phyloP scores from a whole-genome alignment of 139 green algal genomes.

The Astrephomene gubernaculifera region DNA sequence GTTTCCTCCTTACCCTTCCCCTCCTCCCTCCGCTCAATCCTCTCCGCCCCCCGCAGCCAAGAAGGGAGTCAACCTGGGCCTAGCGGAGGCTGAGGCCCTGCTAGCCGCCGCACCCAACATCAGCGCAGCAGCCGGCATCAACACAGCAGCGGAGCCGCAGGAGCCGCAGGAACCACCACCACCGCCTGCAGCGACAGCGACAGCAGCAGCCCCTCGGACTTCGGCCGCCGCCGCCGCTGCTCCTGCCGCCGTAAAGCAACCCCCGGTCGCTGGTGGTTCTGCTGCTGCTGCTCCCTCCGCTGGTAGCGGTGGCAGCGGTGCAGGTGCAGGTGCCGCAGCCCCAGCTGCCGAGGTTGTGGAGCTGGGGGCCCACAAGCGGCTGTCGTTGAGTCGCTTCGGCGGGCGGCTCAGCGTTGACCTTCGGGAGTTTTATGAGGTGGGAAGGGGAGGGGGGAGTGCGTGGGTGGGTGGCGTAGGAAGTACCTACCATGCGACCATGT shows the following conservation, averaged over 20 bases:
- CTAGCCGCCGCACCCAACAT: not conserved
- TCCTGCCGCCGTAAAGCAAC: not conserved
- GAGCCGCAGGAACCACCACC: not conserved
- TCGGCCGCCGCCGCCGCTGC: not conserved
- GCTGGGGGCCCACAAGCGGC: conserved; percentile 46
- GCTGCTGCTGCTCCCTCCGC: not conserved
- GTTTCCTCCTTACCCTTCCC: too few relatives aligned
- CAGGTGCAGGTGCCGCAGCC: not conserved
- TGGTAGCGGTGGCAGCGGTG: not conserved
- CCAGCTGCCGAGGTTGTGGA: conserved; percentile 45
- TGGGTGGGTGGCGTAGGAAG: not conserved
- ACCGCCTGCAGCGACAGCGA: not conserved
- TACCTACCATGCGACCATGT: not conserved
- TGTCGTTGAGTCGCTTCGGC: conserved; percentile 46
- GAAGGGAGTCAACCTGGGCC: conserved; percentile 53
- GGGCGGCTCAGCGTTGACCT: conserved; percentile 59
- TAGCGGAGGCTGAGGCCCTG: conserved; percentile 9
- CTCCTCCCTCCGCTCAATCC: not conserved
- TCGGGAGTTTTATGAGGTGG: conserved; percentile 63
- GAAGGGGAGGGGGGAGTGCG: not conserved
- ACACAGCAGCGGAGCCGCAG: not conserved
- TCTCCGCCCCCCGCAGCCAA: conserved; percentile 20
- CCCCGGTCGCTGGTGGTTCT: too few relatives aligned
- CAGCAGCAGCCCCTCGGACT: not conserved
- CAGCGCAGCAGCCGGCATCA: not conserved